Conservation (phyloP, 805 yeast species). For the Kazachstania kunashirensis region DNA sequence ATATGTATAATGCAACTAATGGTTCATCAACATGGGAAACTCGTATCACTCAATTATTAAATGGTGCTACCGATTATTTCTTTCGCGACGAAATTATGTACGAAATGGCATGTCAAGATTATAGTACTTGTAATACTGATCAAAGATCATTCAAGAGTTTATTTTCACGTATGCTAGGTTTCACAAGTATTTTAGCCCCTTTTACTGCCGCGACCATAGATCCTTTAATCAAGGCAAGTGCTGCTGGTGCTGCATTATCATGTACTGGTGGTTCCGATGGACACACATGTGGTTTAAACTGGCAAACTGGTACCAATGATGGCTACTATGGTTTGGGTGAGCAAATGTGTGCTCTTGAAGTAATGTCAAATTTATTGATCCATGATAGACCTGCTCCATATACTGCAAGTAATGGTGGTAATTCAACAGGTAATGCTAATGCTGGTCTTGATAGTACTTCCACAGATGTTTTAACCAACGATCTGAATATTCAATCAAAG, state of each 20-base stretch:
- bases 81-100: slow-evolving; percentile 43
- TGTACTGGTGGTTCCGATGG: slow-evolving; percentile 70
- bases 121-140: slow-evolving; percentile 52
- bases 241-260: slow-evolving; percentile 57
- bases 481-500: slow-evolving; percentile 41
- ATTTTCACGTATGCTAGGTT: slow-evolving; percentile 52
- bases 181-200: slow-evolving; percentile 48
- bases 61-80: slow-evolving; percentile 41
- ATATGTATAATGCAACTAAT: slow-evolving; percentile 52
- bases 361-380: slow-evolving; percentile 41
- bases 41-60: slow-evolving; percentile 36
- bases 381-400: slow-evolving; percentile 42
- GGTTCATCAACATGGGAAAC: slow-evolving; percentile 41
- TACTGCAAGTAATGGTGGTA: slow-evolving; percentile 43
- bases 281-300: slow-evolving; percentile 65
- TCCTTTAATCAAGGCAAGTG: slow-evolving; percentile 39
- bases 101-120: slow-evolving; percentile 51
- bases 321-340: slow-evolving; percentile 66
- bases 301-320: slow-evolving; percentile 55
- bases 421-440: slow-evolving; percentile 45
- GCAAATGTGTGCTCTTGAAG: slow-evolving; percentile 66
- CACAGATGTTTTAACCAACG: slow-evolving; percentile 28
- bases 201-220: slow-evolving; percentile 35
- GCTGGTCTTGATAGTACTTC: slow-evolving; percentile 39
- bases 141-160: slow-evolving; percentile 70